These are phyloP conservation scores for Crucibulum laeve DNA, from an alignment of 768 basidiomycete genomes.

Conservation along the genomic window DNA sequence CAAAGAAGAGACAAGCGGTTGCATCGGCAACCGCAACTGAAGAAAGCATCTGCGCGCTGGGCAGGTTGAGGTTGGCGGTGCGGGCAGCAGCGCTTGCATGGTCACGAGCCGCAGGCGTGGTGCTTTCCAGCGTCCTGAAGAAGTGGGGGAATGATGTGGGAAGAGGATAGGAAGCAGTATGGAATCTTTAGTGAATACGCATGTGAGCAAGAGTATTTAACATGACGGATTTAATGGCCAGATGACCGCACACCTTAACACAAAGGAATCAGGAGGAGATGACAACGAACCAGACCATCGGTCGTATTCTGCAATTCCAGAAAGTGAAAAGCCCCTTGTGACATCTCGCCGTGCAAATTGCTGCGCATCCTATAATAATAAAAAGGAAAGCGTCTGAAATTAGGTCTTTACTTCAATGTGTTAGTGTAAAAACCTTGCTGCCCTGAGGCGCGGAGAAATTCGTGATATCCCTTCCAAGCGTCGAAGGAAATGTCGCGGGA, in stretches of 20 bases:
- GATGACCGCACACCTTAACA: constrained; percentile 30
- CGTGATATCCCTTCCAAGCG: constrained; percentile 22
- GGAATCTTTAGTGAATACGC: constrained; percentile 29
- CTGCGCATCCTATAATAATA: constrained; percentile 6
- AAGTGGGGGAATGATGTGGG: constrained; percentile 57
- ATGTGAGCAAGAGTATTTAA: constrained; percentile 6
- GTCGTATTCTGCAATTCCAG: constrained; percentile 30
- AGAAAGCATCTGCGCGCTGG: constrained; percentile 27
- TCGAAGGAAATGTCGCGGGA: constrained; percentile 29
- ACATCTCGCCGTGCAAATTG: constrained; percentile 47
- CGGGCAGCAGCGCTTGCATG: constrained; percentile 1
- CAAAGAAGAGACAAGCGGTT: constrained; percentile 36
- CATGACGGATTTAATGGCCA: constrained; percentile 2
- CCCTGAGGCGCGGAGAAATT: constrained; percentile 34
- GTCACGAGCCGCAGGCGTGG: not conserved
- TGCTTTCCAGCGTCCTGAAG: constrained; percentile 20
- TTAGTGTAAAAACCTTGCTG: constrained; percentile 12
- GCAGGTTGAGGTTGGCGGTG: constrained; percentile 1
- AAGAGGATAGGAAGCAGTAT: constrained; percentile 50
- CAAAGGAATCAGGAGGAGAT: constrained; percentile 21
- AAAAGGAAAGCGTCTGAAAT: not conserved
- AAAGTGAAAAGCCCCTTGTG: constrained; percentile 51
- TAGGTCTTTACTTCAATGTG: not conserved
- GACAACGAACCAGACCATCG: constrained; percentile 25
- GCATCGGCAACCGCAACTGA: constrained; percentile 39